These are phyloP conservation scores for Stenocarpella maydis DNA, from an alignment of 2,329 filamentous ascomycete species.

Conservation along the genomic window DNA sequence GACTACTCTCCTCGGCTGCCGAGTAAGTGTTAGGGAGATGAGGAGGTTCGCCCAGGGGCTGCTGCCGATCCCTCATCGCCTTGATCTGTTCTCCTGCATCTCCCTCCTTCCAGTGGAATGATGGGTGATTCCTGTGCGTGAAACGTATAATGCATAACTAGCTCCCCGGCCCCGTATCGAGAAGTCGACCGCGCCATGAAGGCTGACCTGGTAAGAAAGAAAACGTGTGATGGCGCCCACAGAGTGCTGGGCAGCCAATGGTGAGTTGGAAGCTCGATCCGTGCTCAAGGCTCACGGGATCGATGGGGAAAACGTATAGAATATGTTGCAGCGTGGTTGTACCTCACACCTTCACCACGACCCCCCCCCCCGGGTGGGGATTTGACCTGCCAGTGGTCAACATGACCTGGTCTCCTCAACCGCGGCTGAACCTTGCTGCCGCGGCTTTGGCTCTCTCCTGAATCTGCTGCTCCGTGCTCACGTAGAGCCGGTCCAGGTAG, in stretches of 20 bases:
- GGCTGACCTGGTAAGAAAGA: not conserved
- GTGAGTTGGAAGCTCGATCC: not conserved
- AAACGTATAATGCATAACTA: slow-evolving; percentile 17
- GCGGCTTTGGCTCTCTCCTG: slow-evolving; percentile 66
- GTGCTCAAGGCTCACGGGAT: not conserved
- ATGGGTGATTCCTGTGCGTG: slow-evolving; percentile 4
- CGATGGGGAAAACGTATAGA: slow-evolving; percentile 17
- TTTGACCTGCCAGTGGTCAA: not conserved
- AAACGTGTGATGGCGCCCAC: slow-evolving; percentile 14
- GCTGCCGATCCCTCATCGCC: not conserved
- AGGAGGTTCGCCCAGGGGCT: not conserved
- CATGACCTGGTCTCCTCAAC: slow-evolving; percentile 39
- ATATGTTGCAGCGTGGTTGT: slow-evolving; percentile 1
- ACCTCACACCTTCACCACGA: not conserved
- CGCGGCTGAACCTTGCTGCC: slow-evolving; percentile 48
- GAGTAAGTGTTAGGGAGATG: not conserved
- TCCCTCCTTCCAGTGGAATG: not conserved
- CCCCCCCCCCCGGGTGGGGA: not conserved
- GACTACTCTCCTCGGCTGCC: not conserved
- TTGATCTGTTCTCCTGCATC: slow-evolving; percentile 26
- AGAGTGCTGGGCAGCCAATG: not conserved
- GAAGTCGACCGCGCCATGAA: not conserved
- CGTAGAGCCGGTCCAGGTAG: slow-evolving; percentile 81
- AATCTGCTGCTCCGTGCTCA: slow-evolving; percentile 81
- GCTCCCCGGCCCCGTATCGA: not conserved